phyloP scores from a whole-genome alignment of 805 yeast species.

The Kregervanrija pseudodelftensis region DNA sequence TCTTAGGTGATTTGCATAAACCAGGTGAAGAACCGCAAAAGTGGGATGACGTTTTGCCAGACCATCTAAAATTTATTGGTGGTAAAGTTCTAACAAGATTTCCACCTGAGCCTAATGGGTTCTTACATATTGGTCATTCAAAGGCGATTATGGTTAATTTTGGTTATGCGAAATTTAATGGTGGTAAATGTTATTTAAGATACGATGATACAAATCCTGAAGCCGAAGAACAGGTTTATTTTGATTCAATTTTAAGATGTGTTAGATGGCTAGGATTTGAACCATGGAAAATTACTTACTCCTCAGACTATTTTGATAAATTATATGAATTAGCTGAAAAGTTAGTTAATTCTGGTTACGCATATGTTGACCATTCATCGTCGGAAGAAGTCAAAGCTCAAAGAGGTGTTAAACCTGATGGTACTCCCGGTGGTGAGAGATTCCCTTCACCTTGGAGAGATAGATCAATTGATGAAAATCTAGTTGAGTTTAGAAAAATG shows the following conservation, averaged over 20 bases:
- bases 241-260: conserved; percentile 76
- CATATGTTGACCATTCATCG: conserved; percentile 91
- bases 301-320: conserved; percentile 90
- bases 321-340: conserved; percentile 84
- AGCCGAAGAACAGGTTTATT: conserved; percentile 92
- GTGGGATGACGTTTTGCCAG: conserved; percentile 74
- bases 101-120: conserved; percentile 99
- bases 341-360: conserved; percentile 62
- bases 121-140: conserved; percentile 93
- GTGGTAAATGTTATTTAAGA: conserved; percentile 86
- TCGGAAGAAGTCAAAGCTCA: conserved; percentile 83
- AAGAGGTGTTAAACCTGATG: conserved; percentile 88
- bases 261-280: conserved; percentile 89
- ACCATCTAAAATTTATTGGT: conserved; percentile 69
- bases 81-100: conserved; percentile 89
- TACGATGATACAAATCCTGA: conserved; percentile 98
- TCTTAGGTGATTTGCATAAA: conserved; percentile 88
- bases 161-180: conserved; percentile 86
- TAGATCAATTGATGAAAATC: conserved; percentile 64
- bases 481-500: conserved; percentile 83
- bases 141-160: conserved; percentile 97
- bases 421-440: conserved; percentile 91
- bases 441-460: conserved; percentile 72
- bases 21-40: conserved; percentile 94
- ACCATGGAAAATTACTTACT: conserved; percentile 93